Evolutionary conservation across 345 rosid species (phyloP), one percentile per base, ranked within the genome.

Genomic region (Adansonia digitata): DNA sequence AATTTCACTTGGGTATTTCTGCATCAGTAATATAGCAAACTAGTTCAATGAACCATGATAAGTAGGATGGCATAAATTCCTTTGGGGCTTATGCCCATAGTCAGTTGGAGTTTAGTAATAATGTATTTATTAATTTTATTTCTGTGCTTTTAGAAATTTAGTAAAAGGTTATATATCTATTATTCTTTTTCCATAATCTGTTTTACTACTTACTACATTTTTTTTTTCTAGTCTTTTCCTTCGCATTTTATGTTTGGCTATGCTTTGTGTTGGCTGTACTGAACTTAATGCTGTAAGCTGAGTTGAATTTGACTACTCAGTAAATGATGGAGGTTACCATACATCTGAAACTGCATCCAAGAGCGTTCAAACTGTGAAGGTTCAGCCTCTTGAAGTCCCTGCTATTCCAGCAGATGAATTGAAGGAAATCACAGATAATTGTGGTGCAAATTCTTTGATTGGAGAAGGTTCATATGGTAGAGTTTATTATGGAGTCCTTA

Each of bases 401-500:
- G 76, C 66, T 52, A 80, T 89, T 80, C 75, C 84, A 72, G 71
- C 74, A 34, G 84, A 76, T 80, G 92, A 89, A 75, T 75, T 91
- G 55, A 88, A 80, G 80, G 96, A 89, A 77, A 79, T 89, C 43
- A 89, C 96, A 0, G 86, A 85, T 9, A 89, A 89, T 74, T 91
- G 85, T 79, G 89, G 84, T 46, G 52, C 87, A 0, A 71, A 37
- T 77, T 70, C 86, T 56, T 87, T 91, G 82, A 90, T 91, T 45
- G 94, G 97, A 61, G 94, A 91, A 81, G 94, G 97, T 52, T 90
- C 97, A 0, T 91, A 87, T 5, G 97, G 94, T 63, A 88, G 90
- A 79, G 97, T 91, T 3, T 87, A 81, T 62, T 84, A 88, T 78
- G 88, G 89, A 43, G n/a, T n/a, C n/a, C 85, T 81, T 53, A 78